Conservation (phyloP, 495 filamentous ascomycete species). For the Neurospora hispaniola region DNA sequence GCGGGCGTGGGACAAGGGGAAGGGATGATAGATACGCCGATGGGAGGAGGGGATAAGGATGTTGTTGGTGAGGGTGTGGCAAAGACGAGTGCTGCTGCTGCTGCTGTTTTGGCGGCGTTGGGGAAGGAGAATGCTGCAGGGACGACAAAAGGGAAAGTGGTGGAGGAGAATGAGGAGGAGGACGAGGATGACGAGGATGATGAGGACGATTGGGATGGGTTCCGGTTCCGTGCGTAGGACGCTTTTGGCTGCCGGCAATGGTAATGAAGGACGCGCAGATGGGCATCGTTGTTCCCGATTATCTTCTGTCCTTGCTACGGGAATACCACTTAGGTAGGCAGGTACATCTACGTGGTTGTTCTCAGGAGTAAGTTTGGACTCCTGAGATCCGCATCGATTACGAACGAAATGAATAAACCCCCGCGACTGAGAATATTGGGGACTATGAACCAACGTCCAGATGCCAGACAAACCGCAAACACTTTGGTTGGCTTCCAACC, state of each 20-base stretch:
- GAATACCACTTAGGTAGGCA: background rate
- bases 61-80: conserved; percentile 6
- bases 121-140: conserved; percentile 32
- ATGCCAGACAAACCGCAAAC: background rate
- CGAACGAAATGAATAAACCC: background rate
- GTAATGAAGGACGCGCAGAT: background rate
- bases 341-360: background rate
- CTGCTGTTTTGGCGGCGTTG: background rate
- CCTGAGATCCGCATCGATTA: background rate
- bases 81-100: background rate
- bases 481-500: background rate
- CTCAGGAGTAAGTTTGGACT: background rate
- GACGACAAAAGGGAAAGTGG: conserved; percentile 12
- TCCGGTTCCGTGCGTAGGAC: conserved; percentile 44
- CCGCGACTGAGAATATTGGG: background rate
- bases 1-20: conserved; percentile 12
- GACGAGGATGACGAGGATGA: conserved; percentile 51
- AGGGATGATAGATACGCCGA: background rate
- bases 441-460: background rate
- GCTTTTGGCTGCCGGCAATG: background rate
- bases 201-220: conserved; percentile 57
- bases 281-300: background rate
- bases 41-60: conserved; percentile 16
- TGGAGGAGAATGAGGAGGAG: conserved; percentile 26
- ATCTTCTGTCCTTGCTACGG: background rate